phyloP scores from a whole-genome alignment of 2,329 filamentous ascomycete genomes.

The Dactylellina parvicollis region DNA sequence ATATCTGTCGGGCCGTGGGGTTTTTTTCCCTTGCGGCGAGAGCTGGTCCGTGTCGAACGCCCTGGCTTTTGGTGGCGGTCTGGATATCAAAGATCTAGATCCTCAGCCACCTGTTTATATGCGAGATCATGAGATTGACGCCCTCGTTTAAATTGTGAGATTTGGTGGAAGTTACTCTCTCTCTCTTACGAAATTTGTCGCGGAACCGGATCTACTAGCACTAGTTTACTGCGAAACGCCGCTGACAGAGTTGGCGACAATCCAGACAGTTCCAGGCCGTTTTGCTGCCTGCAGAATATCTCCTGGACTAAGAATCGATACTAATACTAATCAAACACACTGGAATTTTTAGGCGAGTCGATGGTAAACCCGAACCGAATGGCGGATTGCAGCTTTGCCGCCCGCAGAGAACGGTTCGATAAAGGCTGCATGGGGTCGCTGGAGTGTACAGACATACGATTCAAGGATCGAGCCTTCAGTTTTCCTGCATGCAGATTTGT shows the following conservation, averaged over 20 bases:
- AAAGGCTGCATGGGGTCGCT: slow-evolving; percentile 25
- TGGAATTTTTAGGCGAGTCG: slow-evolving; percentile 7
- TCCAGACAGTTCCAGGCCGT: neutral
- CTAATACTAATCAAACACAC: neutral
- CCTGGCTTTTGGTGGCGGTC: slow-evolving; percentile 7
- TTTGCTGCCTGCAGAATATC: neutral
- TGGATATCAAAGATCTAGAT: neutral
- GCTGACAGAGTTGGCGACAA: neutral
- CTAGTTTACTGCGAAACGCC: neutral
- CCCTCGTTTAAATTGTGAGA: neutral
- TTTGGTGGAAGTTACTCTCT: neutral
- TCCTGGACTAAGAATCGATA: neutral
- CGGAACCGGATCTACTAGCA: too few species aligned
- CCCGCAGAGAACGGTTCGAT: neutral
- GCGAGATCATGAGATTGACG: slow-evolving; percentile 7
- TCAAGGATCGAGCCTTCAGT: slow-evolving; percentile 31
- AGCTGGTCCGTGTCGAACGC: neutral
- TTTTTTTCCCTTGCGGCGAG: neutral
- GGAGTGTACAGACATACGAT: slow-evolving; percentile 32
- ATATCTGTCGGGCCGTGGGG: slow-evolving; percentile 17
- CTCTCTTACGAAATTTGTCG: neutral
- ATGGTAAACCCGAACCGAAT: slow-evolving; percentile 17
- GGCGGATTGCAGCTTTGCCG: slow-evolving; percentile 16
- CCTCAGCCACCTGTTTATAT: slow-evolving; percentile 9
- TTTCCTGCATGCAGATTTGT: slow-evolving; percentile 15